phyloP scores from a whole-genome alignment of 164 flowering plant genomes.

The Liriodendron chinense region DNA sequence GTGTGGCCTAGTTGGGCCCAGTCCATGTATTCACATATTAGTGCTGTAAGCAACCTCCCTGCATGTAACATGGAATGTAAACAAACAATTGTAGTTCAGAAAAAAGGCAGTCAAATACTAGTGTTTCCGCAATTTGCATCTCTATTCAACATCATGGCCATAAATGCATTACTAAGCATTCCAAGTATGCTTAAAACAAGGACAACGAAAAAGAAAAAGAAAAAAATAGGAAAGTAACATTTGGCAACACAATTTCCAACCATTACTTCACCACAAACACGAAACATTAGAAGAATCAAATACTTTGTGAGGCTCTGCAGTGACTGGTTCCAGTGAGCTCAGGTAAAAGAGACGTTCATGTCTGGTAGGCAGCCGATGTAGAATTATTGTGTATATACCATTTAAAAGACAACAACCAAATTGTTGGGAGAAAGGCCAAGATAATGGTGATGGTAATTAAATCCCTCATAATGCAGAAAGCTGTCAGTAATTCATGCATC shows the following conservation, averaged over 20 bases:
- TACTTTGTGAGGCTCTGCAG: too few species aligned
- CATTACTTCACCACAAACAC: neutral
- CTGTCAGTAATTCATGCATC: too few species aligned
- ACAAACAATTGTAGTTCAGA: neutral
- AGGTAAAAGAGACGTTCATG: too few species aligned
- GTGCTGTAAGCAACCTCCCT: constrained; percentile 91
- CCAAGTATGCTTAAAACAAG: neutral
- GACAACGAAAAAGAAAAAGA: neutral
- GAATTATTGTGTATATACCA: too few species aligned
- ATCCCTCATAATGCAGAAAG: too few species aligned
- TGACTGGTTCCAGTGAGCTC: too few species aligned
- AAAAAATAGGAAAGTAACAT: neutral
- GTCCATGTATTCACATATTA: constrained; percentile 94
- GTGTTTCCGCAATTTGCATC: neutral
- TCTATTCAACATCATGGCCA: neutral
- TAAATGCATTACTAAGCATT: neutral
- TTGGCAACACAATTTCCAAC: neutral
- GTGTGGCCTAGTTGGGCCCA: constrained; percentile 98
- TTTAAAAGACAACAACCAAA: neutral
- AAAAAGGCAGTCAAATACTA: neutral
- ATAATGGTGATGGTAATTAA: neutral
- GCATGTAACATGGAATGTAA: constrained; percentile 24
- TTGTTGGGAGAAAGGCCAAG: neutral
- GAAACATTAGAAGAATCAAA: neutral
- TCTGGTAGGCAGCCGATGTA: too few species aligned